A percentile compares a stretch with the other conserved stretches of the same genome.
These are phyloP conservation scores for Melampsora americana DNA, from an alignment of 1,284 basidiomycete species.

Conservation along the genomic window DNA sequence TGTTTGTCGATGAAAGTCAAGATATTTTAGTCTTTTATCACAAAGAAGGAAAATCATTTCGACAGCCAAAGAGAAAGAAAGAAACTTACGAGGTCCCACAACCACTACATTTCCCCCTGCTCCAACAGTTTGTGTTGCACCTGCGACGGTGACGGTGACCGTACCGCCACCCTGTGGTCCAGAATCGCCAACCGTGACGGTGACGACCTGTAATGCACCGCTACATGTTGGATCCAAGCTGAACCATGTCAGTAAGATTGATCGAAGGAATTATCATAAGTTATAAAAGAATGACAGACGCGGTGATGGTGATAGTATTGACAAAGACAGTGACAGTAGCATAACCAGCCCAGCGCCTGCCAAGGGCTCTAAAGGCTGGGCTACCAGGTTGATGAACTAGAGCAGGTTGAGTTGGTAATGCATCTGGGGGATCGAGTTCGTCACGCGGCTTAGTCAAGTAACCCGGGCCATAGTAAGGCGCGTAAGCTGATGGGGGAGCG, in stretches of 20 bases:
- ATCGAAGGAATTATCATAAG: background rate
- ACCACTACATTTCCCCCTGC: no score
- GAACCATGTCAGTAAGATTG: background rate
- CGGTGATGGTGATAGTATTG: constrained; percentile 33
- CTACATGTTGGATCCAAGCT: background rate
- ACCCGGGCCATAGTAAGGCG: background rate
- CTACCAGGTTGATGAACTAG: no score
- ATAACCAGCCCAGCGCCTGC: constrained; percentile 23
- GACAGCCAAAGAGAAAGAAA: background rate
- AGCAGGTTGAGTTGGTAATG: constrained; percentile 4
- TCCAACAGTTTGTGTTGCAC: constrained; percentile 21
- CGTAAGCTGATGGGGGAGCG: background rate
- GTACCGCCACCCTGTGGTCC: background rate
- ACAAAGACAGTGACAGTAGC: constrained; percentile 37
- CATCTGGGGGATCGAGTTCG: background rate
- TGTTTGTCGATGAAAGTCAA: background rate
- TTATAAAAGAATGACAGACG: constrained; percentile 9
- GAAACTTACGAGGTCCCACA: no score
- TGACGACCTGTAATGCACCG: constrained; percentile 15
- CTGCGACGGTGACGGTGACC: constrained; percentile 33
- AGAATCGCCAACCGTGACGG: constrained; percentile 25
- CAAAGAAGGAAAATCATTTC: background rate
- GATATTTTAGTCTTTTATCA: background rate
- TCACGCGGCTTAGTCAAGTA: no score
- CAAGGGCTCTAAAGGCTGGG: background rate